Conservation (phyloP, 805 yeast species). For the Huiozyma naganishii region DNA sequence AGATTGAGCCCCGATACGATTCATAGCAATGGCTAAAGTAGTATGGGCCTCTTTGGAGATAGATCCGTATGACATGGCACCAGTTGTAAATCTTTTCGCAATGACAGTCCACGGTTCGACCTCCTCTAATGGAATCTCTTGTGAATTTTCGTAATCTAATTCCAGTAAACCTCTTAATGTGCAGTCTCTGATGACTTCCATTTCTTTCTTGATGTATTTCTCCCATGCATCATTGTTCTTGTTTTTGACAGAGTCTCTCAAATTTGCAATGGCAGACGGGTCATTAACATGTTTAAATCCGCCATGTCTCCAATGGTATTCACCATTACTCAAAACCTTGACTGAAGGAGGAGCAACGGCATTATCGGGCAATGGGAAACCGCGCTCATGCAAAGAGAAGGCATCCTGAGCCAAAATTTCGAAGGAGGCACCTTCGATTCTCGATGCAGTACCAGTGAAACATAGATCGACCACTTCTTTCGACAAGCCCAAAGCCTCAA, state of each 20-base stretch:
- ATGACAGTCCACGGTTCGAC: slow-evolving; percentile 99
- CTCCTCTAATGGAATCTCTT: slow-evolving; percentile 86
- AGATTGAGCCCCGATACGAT: slow-evolving; percentile 92
- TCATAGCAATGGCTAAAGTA: slow-evolving; percentile 96
- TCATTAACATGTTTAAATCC: slow-evolving; percentile 93
- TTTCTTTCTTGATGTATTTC: slow-evolving; percentile 78
- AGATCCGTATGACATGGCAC: slow-evolving; percentile 99
- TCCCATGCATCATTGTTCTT: slow-evolving; percentile 90
- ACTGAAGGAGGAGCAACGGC: slow-evolving; percentile 58
- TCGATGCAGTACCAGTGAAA: slow-evolving; percentile 94
- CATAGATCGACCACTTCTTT: slow-evolving; percentile 91
- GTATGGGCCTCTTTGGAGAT: slow-evolving; percentile 98
- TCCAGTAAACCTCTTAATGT: slow-evolving; percentile 90
- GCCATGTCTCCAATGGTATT: slow-evolving; percentile 97
- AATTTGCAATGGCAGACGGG: slow-evolving; percentile 87
- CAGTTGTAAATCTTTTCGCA: slow-evolving; percentile 95
- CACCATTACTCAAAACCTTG: slow-evolving; percentile 47
- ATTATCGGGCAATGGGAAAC: slow-evolving; percentile 66
- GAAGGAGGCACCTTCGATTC: slow-evolving; percentile 91
- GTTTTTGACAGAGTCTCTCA: slow-evolving; percentile 97
- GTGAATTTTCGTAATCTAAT: slow-evolving; percentile 64
- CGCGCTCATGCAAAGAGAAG: slow-evolving; percentile 83
- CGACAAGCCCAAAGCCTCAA: slow-evolving; percentile 93
- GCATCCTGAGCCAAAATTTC: slow-evolving; percentile 97
- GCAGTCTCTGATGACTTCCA: slow-evolving; percentile 85